Percentiles rank a stretch among this genome's conserved stretches.
phyloP scores from a whole-genome alignment of 2,329 filamentous ascomycete genomes.

The Huntiella decipiens region DNA sequence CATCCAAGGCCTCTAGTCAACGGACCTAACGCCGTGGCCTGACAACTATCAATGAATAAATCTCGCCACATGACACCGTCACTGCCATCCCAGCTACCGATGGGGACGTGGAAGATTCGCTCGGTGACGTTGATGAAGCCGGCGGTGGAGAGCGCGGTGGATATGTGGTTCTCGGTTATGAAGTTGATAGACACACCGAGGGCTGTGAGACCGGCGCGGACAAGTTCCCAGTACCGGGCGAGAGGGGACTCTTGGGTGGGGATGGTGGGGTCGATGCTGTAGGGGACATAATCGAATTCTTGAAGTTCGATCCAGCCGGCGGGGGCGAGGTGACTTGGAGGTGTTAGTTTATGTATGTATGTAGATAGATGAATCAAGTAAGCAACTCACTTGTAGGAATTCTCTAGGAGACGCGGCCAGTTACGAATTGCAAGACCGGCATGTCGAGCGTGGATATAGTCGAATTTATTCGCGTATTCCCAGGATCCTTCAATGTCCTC shows the following conservation, averaged over 20 bases:
- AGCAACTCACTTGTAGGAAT: constrained; percentile 25
- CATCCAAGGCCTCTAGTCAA: constrained; percentile 30
- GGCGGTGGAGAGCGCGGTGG: constrained; percentile 27
- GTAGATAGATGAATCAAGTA: background rate
- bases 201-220: constrained; percentile 24
- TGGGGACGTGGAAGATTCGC: constrained; percentile 30
- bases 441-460: constrained; percentile 41
- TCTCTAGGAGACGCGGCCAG: constrained; percentile 30
- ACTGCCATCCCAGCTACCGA: constrained; percentile 35
- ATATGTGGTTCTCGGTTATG: constrained; percentile 23
- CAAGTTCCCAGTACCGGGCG: constrained; percentile 27
- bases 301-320: constrained; percentile 37
- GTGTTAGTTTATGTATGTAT: constrained; percentile 1
- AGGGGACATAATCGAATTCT: constrained; percentile 31
- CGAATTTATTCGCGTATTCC: constrained; percentile 35
- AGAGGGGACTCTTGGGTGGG: constrained; percentile 24
- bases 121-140: constrained; percentile 34
- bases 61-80: constrained; percentile 33
- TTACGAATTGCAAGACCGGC: constrained; percentile 36
- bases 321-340: constrained; percentile 28
- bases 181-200: constrained; percentile 29
- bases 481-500: constrained; percentile 39
- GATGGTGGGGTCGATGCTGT: constrained; percentile 23
- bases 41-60: constrained; percentile 29
- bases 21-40: constrained; percentile 33